Evolutionary conservation across 352 stramenopile species (phyloP).

Genomic region (Pythium myriotylum): DNA sequence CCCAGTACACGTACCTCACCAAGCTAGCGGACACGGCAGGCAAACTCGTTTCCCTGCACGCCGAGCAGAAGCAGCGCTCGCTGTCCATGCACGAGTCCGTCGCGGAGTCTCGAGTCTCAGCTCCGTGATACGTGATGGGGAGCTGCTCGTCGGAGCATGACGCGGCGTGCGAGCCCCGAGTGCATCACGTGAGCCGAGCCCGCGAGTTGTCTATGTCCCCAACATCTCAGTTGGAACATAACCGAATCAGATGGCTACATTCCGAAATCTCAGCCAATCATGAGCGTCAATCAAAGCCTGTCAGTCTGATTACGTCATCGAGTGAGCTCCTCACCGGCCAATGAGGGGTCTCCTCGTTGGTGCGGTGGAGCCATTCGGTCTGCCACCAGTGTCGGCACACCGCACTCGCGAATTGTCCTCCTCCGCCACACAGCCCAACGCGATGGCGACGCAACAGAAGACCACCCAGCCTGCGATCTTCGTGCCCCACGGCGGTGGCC

Average conservation of each 20-base stretch:
- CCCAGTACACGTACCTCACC: constrained; percentile 33
- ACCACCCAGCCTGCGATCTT: constrained; percentile 24
- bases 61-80: constrained; percentile 13
- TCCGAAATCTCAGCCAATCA: neutral
- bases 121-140: neutral
- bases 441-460: constrained; percentile 6
- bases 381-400: neutral
- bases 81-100: constrained; percentile 8
- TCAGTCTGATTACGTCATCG: neutral
- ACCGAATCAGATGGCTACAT: constrained; percentile 3
- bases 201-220: no score
- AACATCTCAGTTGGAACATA: no score
- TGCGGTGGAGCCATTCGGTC: neutral
- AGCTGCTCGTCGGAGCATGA: no score
- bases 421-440: neutral
- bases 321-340: neutral
- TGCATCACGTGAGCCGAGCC: no score
- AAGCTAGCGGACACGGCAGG: constrained; percentile 50
- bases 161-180: no score
- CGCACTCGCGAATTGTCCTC: neutral
- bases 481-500: constrained; percentile 56
- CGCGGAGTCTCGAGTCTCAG: neutral
- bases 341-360: neutral
- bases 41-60: constrained; percentile 44
- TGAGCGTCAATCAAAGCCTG: neutral